A percentile compares a stretch with the other conserved stretches of the same genome.
phyloP scores from a whole-genome alignment of 2,329 filamentous ascomycete species.

The Colletotrichum kahawae region DNA sequence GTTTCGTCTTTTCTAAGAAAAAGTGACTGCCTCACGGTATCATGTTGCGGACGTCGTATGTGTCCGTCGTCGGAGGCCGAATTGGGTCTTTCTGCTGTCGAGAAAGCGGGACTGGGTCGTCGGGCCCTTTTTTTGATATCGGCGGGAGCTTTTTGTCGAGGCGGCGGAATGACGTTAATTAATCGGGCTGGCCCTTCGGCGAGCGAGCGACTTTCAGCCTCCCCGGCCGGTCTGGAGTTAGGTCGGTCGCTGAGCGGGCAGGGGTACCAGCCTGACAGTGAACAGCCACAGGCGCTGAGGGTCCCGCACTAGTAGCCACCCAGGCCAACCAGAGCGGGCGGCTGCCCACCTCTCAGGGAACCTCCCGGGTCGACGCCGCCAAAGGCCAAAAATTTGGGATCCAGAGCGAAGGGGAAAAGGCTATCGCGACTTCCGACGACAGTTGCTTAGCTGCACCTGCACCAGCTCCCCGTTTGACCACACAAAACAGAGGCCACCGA shows the following conservation, averaged over 20 bases:
- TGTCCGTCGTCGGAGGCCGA: neutral
- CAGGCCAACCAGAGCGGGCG: slow-evolving; percentile 7
- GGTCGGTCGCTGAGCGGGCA: neutral
- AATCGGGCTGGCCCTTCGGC: neutral
- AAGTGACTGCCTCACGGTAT: slow-evolving; percentile 6
- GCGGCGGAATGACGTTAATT: slow-evolving; percentile 19
- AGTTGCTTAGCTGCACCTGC: slow-evolving; percentile 23
- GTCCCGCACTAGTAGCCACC: neutral
- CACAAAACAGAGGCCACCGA: slow-evolving; percentile 7
- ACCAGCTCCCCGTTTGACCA: neutral
- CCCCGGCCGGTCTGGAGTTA: slow-evolving; percentile 18
- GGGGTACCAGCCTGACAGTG: neutral
- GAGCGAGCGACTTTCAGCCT: slow-evolving; percentile 20
- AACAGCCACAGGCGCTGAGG: neutral
- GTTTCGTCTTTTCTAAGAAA: neutral
- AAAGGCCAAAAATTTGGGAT: slow-evolving; percentile 16
- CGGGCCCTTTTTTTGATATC: neutral
- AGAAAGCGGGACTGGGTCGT: slow-evolving; percentile 5
- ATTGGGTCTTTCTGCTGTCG: slow-evolving; percentile 3
- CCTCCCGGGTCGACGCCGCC: neutral
- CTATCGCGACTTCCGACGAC: neutral
- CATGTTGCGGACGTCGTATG: slow-evolving; percentile 1
- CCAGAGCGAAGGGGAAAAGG: neutral
- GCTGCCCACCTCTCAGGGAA: neutral
- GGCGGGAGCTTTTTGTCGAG: neutral